Percentiles rank a stretch among this genome's conserved stretches.
Evolutionary conservation across 768 basidiomycete species (phyloP).

Genomic region (Trametes punicea): DNA sequence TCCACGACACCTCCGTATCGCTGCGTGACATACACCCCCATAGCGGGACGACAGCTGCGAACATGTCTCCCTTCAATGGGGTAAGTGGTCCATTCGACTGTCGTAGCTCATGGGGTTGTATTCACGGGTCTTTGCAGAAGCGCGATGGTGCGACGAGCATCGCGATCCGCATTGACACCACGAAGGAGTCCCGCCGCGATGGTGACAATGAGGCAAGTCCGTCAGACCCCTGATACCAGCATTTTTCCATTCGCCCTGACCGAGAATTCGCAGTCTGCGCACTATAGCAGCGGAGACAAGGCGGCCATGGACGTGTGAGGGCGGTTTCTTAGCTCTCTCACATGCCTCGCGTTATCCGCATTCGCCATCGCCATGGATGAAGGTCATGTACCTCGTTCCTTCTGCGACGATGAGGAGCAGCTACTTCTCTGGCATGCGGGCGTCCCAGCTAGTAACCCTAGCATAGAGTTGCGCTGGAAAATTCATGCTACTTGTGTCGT

Average conservation of each 20-base stretch:
- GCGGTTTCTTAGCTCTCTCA: too few species aligned
- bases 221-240: not conserved
- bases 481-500: too few species aligned
- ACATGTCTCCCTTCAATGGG: not conserved
- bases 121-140: not conserved
- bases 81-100: not conserved
- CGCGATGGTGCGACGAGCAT: not conserved
- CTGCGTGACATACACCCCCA: not conserved
- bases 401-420: too few species aligned
- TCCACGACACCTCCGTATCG: not conserved
- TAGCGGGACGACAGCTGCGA: not conserved
- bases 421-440: too few species aligned
- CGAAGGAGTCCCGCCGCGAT: not conserved
- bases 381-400: too few species aligned
- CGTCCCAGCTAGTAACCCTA: too few species aligned
- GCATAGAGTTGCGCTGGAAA: too few species aligned
- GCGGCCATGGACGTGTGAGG: not conserved
- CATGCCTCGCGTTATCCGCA: too few species aligned
- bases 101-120: not conserved
- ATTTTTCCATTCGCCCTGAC: not conserved
- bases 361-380: too few species aligned
- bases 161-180: conserved; percentile 1
- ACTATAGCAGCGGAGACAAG: not conserved
- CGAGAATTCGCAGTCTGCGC: not conserved
- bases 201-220: not conserved